phyloP scores from a whole-genome alignment of 345 rosid genomes.

The Abelmoschus esculentus region DNA sequence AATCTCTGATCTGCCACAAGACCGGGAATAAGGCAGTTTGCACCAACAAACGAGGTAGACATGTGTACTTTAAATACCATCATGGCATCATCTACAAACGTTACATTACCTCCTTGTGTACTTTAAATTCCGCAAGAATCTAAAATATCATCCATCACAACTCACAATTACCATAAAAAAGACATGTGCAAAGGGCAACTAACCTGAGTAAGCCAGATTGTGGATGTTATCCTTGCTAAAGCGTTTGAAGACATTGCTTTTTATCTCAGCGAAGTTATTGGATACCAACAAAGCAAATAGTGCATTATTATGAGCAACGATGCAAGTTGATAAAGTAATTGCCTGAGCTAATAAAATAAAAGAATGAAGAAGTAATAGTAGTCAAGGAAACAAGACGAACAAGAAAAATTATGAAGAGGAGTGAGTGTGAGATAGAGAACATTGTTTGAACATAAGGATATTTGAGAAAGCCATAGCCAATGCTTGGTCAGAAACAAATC shows the following conservation, averaged over 20 bases:
- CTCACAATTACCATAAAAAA: background rate
- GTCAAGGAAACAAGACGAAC: conserved; percentile 59
- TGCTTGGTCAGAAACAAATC: conserved; percentile 64
- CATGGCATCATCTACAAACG: background rate
- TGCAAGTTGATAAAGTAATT: conserved; percentile 85
- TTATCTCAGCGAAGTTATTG: conserved; percentile 95
- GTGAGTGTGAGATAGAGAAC: conserved; percentile 10
- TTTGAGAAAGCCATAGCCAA: conserved; percentile 73
- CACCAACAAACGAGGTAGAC: background rate
- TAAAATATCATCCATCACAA: background rate
- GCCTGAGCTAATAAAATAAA: conserved; percentile 95
- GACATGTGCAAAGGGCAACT: conserved; percentile 24
- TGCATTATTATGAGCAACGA: conserved; percentile 94
- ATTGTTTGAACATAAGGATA: conserved; percentile 45
- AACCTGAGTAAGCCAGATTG: conserved; percentile 71
- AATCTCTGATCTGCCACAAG: background rate
- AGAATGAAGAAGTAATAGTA: conserved; percentile 74
- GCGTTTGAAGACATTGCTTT: conserved; percentile 90
- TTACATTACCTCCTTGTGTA: background rate
- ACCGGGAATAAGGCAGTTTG: background rate
- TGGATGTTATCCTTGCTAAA: conserved; percentile 91
- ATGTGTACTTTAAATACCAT: no score
- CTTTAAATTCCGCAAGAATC: background rate
- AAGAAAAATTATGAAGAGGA: background rate
- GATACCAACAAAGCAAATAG: conserved; percentile 95